A percentile compares a stretch with the other conserved stretches of the same genome.
phyloP scores from a whole-genome alignment of 129 eudicot species.

The Lactuca saligna region DNA sequence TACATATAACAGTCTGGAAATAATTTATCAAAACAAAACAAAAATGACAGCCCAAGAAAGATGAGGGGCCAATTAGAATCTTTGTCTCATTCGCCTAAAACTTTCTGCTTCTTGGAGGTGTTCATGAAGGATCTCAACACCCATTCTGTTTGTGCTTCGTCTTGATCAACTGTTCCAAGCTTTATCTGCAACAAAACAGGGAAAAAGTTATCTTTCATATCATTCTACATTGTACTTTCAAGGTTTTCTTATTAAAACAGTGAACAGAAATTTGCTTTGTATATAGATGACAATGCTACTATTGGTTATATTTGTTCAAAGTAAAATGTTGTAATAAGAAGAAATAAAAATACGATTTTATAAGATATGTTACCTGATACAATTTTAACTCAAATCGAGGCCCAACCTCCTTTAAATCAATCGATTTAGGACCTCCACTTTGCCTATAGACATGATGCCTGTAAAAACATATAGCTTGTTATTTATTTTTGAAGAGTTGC shows the following conservation, averaged over 20 bases:
- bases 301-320: too few relatives aligned
- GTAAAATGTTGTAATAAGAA: too few relatives aligned
- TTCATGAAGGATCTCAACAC: conserved; percentile 59
- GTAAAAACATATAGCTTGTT: not conserved
- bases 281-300: too few relatives aligned
- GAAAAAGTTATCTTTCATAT: too few relatives aligned
- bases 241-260: too few relatives aligned
- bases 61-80: not conserved
- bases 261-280: too few relatives aligned
- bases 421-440: conserved; percentile 85
- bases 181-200: conserved; percentile 45
- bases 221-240: too few relatives aligned
- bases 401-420: conserved; percentile 91
- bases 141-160: conserved; percentile 73
- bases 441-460: conserved; percentile 95
- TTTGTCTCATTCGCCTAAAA: conserved; percentile 53
- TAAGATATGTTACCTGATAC: conserved; percentile 51
- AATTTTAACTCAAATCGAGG: conserved; percentile 83
- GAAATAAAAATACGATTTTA: not conserved
- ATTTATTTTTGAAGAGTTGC: too few relatives aligned
- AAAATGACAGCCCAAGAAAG: not conserved
- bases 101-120: conserved; percentile 58
- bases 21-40: conserved; percentile 1
- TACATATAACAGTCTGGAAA: not conserved
- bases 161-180: conserved; percentile 78